Evolutionary conservation across 176 grass and related monocot genomes (phyloP).

Genomic region (Avena atlantica): DNA sequence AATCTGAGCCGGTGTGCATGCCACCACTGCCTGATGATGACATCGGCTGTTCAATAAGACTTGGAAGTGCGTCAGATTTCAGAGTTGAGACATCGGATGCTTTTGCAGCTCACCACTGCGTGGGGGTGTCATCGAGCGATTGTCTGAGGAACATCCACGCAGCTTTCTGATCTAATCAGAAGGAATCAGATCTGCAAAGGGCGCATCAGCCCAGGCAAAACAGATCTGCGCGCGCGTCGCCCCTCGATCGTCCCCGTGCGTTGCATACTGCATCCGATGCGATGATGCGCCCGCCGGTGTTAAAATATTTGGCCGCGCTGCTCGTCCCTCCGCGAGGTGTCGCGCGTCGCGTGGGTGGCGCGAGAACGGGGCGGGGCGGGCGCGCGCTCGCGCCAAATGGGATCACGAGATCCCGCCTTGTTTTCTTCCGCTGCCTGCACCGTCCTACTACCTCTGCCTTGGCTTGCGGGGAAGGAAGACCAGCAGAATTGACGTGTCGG

Average conservation of each 20-base stretch:
- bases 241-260: neutral
- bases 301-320: neutral
- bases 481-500: constrained; percentile 16
- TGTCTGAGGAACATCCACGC: constrained; percentile 6
- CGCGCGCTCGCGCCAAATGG: neutral
- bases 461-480: neutral
- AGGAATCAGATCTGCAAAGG: constrained; percentile 31
- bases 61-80: neutral
- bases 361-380: neutral
- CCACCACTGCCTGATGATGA: neutral
- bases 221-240: constrained; percentile 17
- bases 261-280: neutral
- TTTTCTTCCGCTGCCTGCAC: neutral
- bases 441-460: neutral
- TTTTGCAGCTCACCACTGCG: no score
- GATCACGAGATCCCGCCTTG: constrained; percentile 30
- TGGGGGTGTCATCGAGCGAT: neutral
- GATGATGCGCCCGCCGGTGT: neutral
- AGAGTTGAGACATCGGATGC: constrained; percentile 4
- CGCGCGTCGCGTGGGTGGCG: neutral
- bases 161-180: constrained; percentile 25
- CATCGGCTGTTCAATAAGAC: neutral
- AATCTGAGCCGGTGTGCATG: neutral
- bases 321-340: neutral
- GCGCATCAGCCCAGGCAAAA: constrained; percentile 26